Conservation (phyloP, 352 stramenopile species). For the Phytophthora palmivora region DNA sequence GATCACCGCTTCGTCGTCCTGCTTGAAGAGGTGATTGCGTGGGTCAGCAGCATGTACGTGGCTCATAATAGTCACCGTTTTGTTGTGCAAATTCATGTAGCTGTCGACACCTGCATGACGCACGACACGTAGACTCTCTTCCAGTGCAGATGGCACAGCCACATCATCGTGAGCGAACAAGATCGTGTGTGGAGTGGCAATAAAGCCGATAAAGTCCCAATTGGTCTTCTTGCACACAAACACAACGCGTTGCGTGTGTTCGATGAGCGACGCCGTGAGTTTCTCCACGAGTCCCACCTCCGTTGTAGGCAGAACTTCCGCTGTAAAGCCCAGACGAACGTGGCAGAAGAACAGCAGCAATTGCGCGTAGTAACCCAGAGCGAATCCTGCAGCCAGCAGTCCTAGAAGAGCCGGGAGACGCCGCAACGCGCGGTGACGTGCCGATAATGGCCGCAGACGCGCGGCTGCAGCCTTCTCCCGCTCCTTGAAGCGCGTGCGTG, state of each 20-base stretch:
- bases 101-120: slow-evolving; percentile 70
- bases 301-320: slow-evolving; percentile 52
- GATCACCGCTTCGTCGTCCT: slow-evolving; percentile 78
- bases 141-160: slow-evolving; percentile 51
- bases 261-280: slow-evolving; percentile 53
- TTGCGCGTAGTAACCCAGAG: slow-evolving; percentile 73
- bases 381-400: slow-evolving; percentile 43
- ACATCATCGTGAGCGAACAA: slow-evolving; percentile 77
- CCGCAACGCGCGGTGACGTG: slow-evolving; percentile 22
- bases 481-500: slow-evolving; percentile 31
- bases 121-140: slow-evolving; percentile 66
- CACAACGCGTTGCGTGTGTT: slow-evolving; percentile 66
- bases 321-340: slow-evolving; percentile 64
- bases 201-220: slow-evolving; percentile 80
- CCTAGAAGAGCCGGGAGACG: slow-evolving; percentile 28
- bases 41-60: slow-evolving; percentile 61
- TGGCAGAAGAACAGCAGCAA: slow-evolving; percentile 73
- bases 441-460: slow-evolving; percentile 8
- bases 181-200: slow-evolving; percentile 66
- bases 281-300: slow-evolving; percentile 55
- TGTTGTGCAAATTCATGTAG: slow-evolving; percentile 85
- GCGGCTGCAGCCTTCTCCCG: slow-evolving; percentile 23
- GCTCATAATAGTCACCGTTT: slow-evolving; percentile 82
- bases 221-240: slow-evolving; percentile 83
- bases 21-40: slow-evolving; percentile 71